Conservation (phyloP, 148 eudicot genomes). For the Agrostemma githago region DNA sequence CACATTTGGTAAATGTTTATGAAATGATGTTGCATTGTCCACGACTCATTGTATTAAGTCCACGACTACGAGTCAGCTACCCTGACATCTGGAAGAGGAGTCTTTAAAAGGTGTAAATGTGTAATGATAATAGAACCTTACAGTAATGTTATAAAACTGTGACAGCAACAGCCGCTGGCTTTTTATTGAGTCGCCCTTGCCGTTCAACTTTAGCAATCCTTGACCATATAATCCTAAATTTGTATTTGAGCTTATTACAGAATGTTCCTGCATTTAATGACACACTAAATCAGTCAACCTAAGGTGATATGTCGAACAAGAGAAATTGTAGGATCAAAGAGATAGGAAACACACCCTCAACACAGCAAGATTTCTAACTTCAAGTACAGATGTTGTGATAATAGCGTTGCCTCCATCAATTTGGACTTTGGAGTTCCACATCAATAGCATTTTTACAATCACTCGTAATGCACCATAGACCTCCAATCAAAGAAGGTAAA, state of each 20-base stretch:
- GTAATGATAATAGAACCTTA: conserved; percentile 33
- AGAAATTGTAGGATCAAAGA: background rate
- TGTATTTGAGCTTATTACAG: conserved; percentile 65
- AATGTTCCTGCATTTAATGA: conserved; percentile 52
- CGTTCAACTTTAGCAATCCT: conserved; percentile 61
- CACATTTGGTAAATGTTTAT: too few relatives aligned
- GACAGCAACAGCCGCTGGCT: conserved; percentile 76
- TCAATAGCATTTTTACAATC: conserved; percentile 75
- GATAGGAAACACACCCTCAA: conserved; percentile 42
- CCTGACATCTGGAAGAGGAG: background rate
- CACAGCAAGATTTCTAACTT: conserved; percentile 74
- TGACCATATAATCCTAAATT: conserved; percentile 79
- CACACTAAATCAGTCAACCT: conserved; percentile 2
- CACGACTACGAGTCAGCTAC: too few relatives aligned
- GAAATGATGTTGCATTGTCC: too few relatives aligned
- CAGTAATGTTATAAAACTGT: conserved; percentile 73
- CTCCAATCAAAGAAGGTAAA: conserved; percentile 34
- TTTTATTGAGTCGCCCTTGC: conserved; percentile 73
- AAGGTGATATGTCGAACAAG: background rate
- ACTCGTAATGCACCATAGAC: conserved; percentile 76
- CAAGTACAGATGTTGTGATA: conserved; percentile 67
- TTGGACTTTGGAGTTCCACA: conserved; percentile 72
- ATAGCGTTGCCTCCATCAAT: conserved; percentile 57
- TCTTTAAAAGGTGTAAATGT: background rate
- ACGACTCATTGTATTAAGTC: too few relatives aligned